Base-by-base conservation (phyloP, 768 basidiomycete genomes). In the Lactifluus hygrophoroides region DNA sequence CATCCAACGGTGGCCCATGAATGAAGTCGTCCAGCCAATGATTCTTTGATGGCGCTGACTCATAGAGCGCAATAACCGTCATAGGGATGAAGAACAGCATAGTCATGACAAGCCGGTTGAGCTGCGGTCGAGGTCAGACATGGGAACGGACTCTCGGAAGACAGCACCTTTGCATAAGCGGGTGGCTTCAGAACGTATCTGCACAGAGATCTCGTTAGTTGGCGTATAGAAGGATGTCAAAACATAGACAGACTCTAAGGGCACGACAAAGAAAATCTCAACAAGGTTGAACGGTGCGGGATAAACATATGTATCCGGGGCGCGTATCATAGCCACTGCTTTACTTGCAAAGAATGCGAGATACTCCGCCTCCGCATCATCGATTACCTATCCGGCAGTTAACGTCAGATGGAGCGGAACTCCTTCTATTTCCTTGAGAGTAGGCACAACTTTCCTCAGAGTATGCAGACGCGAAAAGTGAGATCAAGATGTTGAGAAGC, bases 241-340 rank as follows among this genome's bases (percentile, higher is more conserved):
- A n/a, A n/a, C n/a, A 52, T 16, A 8, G 25, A 75, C 88, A 66
- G 66, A 95, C 92, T 95, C 94, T 50, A 91, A 76, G 17, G 94
- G 94, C 2, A 84, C 89, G 57, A 95, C 75, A 28, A 95, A 72
- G 67, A 92, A 69, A 0, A 77, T 74, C 71, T 97, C 94, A 60
- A 94, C 72, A 27, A 96, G 74, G 69, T 95, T 96, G 77, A 95
- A 94, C 1, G 94, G 94, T 0, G 94, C 89, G 32, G 92, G 91
- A 69, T 93, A 94, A 50, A 91, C 75, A 66, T 75, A 89, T n/a
- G 81, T 79, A 71, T 92, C 90, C 5, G 90, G 90, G 1, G 90
- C 90, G 47, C 91, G 74, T 57, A 91, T 88, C 90, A 91, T 88
- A 14, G 79, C 78, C 46, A 91, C 70, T 3, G 92, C 88, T 75